phyloP scores from a whole-genome alignment of 257 asterid species.

The Solanum dulcamara region DNA sequence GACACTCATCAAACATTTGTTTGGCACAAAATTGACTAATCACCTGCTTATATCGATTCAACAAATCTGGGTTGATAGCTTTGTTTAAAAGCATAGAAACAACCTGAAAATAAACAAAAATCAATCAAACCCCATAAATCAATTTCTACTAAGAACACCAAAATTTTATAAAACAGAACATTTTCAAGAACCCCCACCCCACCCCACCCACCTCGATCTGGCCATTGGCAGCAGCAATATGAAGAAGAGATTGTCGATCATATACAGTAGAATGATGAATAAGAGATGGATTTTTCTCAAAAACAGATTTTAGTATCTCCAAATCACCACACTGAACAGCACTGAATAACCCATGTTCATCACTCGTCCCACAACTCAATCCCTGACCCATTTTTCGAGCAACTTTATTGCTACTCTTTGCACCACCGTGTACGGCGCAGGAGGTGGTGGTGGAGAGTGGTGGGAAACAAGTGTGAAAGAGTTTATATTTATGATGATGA shows the following conservation, averaged over 20 bases:
- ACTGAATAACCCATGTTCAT: constrained; percentile 57
- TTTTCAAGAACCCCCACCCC: constrained; percentile 21
- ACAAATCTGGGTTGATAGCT: constrained; percentile 68
- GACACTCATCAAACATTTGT: neutral
- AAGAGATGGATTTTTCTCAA: constrained; percentile 35
- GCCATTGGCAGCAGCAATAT: constrained; percentile 94
- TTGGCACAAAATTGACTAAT: neutral
- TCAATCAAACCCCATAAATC: constrained; percentile 7
- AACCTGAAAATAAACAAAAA: constrained; percentile 36
- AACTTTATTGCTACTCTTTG: constrained; percentile 3
- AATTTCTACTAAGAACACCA: neutral
- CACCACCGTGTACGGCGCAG: constrained; percentile 42
- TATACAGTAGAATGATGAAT: constrained; percentile 43
- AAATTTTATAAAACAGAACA: neutral
- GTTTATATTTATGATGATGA: constrained; percentile 1
- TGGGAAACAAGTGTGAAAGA: neutral
- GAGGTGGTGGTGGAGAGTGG: constrained; percentile 18
- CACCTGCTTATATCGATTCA: constrained; percentile 84
- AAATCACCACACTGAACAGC: constrained; percentile 76
- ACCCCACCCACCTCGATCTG: constrained; percentile 71
- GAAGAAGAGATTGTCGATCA: constrained; percentile 76
- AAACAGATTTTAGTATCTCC: constrained; percentile 36
- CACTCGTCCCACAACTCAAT: constrained; percentile 63
- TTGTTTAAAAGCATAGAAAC: constrained; percentile 61
- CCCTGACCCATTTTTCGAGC: constrained; percentile 71